Evolutionary conservation across 2,329 filamentous ascomycete genomes (phyloP), one percentile per base, ranked within the genome.

Genomic region (Mycosphaerella arachidis): DNA sequence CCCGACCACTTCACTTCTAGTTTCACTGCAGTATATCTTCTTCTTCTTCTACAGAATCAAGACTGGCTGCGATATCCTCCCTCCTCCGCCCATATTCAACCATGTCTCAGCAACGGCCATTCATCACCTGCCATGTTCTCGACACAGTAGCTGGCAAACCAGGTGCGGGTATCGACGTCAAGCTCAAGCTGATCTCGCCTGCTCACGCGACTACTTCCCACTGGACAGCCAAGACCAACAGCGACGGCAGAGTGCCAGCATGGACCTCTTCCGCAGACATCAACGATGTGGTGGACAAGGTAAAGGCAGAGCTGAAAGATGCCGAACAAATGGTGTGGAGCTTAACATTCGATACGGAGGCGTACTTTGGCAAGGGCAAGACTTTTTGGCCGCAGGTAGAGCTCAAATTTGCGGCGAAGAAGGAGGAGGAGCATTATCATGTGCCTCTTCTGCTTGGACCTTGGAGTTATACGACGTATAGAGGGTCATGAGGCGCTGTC

Each of bases 81-180:
- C 64, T 64, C 16, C 53, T 66, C 18, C n/a, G 43, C 40, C 43
- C 56, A 24, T n/a, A 35, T 13, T 9, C 59, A 13, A 46, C 46
- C 40, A 45, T n/a, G 20, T 20, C 46, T 31, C 50, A 53, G 18
- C 37, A 37, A 55, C 68, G 67, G 73, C 80, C 73, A 66, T 85
- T 84, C 71, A 93, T 94, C 71, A 93, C 90, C 74, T 93, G 90
- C 80, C 90, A 94, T 80, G 84, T 92, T 75, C 89, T 94, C 73
- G 89, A 94, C 80, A 93, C 90, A 10, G 84, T 86, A n/a, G 78
- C 83, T 62, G 90, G 90, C 70, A 82, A 82, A 59, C 90, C 90
- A 24, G 90, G 85, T 16, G 75, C 81, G 58, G 79, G 80, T 63
- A 84, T 94, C 68, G 81, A 81, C 65, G 89, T 92, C 59, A 85